phyloP scores from a whole-genome alignment of 805 yeast species.

The Saccharomycopsis babjevae region DNA sequence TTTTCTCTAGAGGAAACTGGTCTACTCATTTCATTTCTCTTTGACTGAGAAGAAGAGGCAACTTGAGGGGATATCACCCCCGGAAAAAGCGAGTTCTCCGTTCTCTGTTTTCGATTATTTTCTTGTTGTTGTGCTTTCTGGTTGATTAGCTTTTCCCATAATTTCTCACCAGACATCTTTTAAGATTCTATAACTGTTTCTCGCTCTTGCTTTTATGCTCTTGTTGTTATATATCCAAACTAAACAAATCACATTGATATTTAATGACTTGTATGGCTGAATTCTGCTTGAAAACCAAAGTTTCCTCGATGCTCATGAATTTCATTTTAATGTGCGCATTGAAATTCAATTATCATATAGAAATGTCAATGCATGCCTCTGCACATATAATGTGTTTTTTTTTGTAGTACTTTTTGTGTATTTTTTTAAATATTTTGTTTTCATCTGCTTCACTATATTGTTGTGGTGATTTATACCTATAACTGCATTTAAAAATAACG shows the following conservation, averaged over 20 bases:
- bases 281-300: too few relatives aligned
- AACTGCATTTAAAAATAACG: too few relatives aligned
- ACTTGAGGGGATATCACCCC: conserved; percentile 11
- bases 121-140: neutral
- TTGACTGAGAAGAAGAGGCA: neutral
- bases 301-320: too few relatives aligned
- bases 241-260: too few relatives aligned
- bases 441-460: too few relatives aligned
- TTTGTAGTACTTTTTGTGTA: neutral
- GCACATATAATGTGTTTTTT: neutral
- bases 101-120: neutral
- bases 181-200: too few relatives aligned
- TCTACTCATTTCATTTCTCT: neutral
- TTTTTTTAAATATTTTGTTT: neutral
- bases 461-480: too few relatives aligned
- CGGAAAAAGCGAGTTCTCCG: conserved; percentile 6
- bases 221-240: too few relatives aligned
- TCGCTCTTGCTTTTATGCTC: too few relatives aligned
- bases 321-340: too few relatives aligned
- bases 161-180: neutral
- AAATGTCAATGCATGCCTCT: neutral
- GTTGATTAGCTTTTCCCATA: neutral
- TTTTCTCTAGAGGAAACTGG: conserved; percentile 31
- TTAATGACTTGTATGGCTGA: too few relatives aligned
- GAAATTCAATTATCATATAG: too few relatives aligned